These are phyloP conservation scores for Gyrodon lividus DNA, from an alignment of 768 basidiomycete genomes.

Conservation along the genomic window DNA sequence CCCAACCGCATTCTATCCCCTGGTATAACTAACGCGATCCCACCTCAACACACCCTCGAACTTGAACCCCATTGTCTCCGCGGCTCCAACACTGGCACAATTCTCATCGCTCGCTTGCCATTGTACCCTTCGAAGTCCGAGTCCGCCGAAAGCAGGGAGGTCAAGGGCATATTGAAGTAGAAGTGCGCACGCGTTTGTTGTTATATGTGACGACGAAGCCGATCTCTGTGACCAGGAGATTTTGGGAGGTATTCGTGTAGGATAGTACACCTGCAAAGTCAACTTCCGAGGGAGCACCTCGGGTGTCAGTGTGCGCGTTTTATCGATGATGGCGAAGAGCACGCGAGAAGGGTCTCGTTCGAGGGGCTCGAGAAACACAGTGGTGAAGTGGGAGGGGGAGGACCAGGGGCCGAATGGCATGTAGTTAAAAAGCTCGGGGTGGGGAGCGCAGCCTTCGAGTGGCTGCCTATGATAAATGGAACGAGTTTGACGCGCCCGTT, in stretches of 20 bases:
- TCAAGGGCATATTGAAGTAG: conserved; percentile 47
- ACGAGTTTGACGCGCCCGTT: not conserved
- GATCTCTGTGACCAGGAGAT: conserved; percentile 50
- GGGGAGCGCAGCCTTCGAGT: conserved; percentile 22
- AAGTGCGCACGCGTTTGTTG: conserved; percentile 49
- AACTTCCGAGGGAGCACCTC: conserved; percentile 4
- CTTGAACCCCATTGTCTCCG: conserved; percentile 43
- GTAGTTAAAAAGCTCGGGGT: conserved; percentile 43
- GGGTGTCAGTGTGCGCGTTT: conserved; percentile 25
- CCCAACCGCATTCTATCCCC: conserved; percentile 25
- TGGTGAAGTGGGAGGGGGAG: conserved; percentile 35
- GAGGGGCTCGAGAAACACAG: conserved; percentile 34
- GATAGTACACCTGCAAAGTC: conserved; percentile 52
- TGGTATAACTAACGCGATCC: conserved; percentile 29
- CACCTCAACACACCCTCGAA: conserved; percentile 40
- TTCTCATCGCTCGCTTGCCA: conserved; percentile 38
- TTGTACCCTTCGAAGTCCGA: conserved; percentile 43
- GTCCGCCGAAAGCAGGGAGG: conserved; percentile 32
- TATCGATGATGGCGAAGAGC: conserved; percentile 55
- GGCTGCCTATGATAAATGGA: conserved; percentile 27
- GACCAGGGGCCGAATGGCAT: conserved; percentile 50
- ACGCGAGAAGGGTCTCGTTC: conserved; percentile 34
- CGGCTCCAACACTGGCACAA: conserved; percentile 31
- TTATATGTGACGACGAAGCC: conserved; percentile 57
- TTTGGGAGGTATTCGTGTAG: conserved; percentile 41